Evolutionary conservation across 768 basidiomycete genomes (phyloP).

Genomic region (Tylopilus balloui): DNA sequence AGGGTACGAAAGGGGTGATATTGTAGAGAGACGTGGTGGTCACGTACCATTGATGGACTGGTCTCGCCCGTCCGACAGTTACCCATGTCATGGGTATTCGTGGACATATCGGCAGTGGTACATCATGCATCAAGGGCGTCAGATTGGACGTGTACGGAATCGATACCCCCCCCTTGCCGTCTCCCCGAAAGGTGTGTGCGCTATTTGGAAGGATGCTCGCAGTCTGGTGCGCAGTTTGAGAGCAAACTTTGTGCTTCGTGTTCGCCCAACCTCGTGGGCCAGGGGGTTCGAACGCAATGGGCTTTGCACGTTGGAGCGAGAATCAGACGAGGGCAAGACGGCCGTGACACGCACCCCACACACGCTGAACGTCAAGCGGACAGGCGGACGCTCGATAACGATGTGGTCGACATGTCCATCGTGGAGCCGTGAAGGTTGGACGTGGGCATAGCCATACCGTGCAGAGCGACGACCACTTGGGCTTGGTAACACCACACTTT

Average conservation of each 20-base stretch:
- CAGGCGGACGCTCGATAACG: background rate
- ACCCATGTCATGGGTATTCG: conserved; percentile 13
- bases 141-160: conserved; percentile 15
- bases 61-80: conserved; percentile 2
- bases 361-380: background rate
- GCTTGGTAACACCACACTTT: background rate
- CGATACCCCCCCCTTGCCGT: background rate
- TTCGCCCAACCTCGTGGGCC: conserved; percentile 2
- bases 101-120: conserved; percentile 16
- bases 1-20: conserved; percentile 17
- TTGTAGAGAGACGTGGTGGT: conserved; percentile 8
- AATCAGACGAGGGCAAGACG: background rate
- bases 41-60: conserved; percentile 12
- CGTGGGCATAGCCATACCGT: background rate
- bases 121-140: conserved; percentile 9
- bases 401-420: background rate
- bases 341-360: conserved; percentile 6
- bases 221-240: conserved; percentile 13
- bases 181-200: background rate
- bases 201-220: background rate
- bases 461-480: background rate
- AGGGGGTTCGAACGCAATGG: background rate
- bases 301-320: background rate
- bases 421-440: background rate
- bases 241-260: conserved; percentile 7